Evolutionary conservation across 1,284 basidiomycete species (phyloP), one percentile per base, ranked within the genome.

Genomic region (Tilletia setariae): DNA sequence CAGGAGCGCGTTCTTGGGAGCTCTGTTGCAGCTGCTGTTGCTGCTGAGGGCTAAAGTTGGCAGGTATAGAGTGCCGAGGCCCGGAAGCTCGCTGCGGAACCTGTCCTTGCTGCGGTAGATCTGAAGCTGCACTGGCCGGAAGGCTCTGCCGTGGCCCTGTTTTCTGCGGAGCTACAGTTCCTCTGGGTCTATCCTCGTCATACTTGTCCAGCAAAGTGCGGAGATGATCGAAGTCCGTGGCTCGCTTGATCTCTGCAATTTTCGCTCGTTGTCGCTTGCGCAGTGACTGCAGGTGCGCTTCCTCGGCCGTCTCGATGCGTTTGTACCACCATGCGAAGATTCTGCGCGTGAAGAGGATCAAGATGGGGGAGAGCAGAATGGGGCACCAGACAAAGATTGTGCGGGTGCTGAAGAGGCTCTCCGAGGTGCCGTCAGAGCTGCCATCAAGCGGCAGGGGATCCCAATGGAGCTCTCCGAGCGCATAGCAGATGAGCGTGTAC

Each of bases 211-310:
- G 86, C 62, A 99, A 87, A 76, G 90, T 91, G 65, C 91, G 89
- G 19, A 94, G 95, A 30, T 89, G 89, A 82, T 99, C 93, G 83
- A 92, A 99, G 77, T 95, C 94, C 0, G 94, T 97, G 77, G 92
- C 93, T 84, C 93, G 91, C 86, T 99, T 99, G 76, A 98, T 91
- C 79, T 97, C 94, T 75, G 96, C 94, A 35, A 99, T 88, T 81
- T 93, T 94, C 47, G 87, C 87, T 44, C 91, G 89, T 76, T 94
- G 93, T 78, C 90, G 86, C 78, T 90, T 90, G 74, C 91, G 87
- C 13, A 97, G 85, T 0, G 85, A 82, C 70, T 90, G 89, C 19
- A 98, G 85, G 13, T 89, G 89, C 78, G 88, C 90, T 82, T 98
- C 94, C 61, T 98, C 94, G 1, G 87, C 88, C 68, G 90, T 89